phyloP scores from a whole-genome alignment of 768 basidiomycete species.

The Leucosporidium creatinivorum region DNA sequence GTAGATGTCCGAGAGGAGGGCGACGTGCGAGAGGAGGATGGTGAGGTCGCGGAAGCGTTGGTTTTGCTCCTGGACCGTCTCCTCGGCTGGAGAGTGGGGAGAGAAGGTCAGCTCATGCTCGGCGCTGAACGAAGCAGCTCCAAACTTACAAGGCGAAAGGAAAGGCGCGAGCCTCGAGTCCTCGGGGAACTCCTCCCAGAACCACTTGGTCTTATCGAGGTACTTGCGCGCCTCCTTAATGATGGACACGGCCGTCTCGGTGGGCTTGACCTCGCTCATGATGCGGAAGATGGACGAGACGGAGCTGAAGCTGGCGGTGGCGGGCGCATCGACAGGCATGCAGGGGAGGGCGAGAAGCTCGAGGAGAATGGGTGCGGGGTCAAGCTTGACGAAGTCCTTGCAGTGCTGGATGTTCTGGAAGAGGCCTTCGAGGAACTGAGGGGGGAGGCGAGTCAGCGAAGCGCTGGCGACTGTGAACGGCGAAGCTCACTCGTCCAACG shows the following conservation, averaged over 20 bases:
- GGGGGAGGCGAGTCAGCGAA: not conserved
- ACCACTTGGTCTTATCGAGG: conserved; percentile 59
- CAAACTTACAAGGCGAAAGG: conserved; percentile 13
- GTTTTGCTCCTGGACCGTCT: conserved; percentile 51
- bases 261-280: conserved; percentile 77
- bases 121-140: not conserved
- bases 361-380: conserved; percentile 56
- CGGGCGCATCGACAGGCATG: conserved; percentile 79
- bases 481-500: conserved; percentile 18
- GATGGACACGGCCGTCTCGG: conserved; percentile 64
- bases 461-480: not conserved
- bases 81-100: conserved; percentile 42
- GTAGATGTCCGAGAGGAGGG: conserved; percentile 79
- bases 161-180: conserved; percentile 20
- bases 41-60: conserved; percentile 63
- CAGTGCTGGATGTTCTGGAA: conserved; percentile 87
- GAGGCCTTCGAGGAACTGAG: conserved; percentile 82
- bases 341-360: conserved; percentile 74
- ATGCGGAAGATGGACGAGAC: conserved; percentile 81
- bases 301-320: conserved; percentile 74
- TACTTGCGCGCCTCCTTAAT: conserved; percentile 63
- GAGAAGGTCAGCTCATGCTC: not conserved
- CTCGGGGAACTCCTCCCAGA: conserved; percentile 51
- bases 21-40: conserved; percentile 67
- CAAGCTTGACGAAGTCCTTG: conserved; percentile 74